These are phyloP conservation scores for Russula brevipes DNA, from an alignment of 768 basidiomycete genomes.

Conservation along the genomic window DNA sequence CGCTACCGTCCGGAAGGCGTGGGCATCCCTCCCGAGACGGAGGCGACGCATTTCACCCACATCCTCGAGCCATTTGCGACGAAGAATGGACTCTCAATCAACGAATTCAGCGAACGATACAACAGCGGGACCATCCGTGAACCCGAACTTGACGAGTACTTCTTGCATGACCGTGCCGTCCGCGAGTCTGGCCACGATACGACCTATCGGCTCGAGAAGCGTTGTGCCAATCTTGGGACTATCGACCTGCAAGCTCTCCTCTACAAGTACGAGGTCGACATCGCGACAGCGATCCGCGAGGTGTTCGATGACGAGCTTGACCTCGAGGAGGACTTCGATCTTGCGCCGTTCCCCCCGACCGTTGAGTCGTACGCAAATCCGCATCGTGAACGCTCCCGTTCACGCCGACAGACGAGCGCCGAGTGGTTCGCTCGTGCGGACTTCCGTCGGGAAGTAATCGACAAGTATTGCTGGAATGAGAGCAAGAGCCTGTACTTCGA, in stretches of 20 bases:
- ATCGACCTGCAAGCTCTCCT: constrained; percentile 93
- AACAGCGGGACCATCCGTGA: constrained; percentile 79
- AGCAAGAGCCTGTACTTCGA: constrained; percentile 92
- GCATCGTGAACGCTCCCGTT: constrained; percentile 53
- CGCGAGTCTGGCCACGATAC: constrained; percentile 97
- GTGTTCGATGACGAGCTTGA: constrained; percentile 92
- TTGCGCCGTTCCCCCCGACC: constrained; percentile 88
- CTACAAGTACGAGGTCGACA: constrained; percentile 98
- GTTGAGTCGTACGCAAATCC: constrained; percentile 62
- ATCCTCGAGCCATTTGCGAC: constrained; percentile 92
- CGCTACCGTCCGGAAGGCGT: constrained; percentile 90
- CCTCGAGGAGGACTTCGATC: constrained; percentile 84
- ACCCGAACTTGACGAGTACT: constrained; percentile 92
- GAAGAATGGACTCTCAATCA: constrained; percentile 87
- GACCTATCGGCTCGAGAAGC: constrained; percentile 95
- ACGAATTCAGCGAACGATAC: constrained; percentile 96
- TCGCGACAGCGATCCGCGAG: constrained; percentile 95
- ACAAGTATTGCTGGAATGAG: constrained; percentile 96
- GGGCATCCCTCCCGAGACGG: constrained; percentile 97
- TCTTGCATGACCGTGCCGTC: constrained; percentile 93
- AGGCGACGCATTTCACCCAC: constrained; percentile 97
- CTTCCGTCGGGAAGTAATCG: constrained; percentile 77
- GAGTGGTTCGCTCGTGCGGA: constrained; percentile 94
- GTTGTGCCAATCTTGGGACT: constrained; percentile 93
- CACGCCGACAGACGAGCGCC: constrained; percentile 63